Evolutionary conservation across 176 grass and related monocot genomes (phyloP).

Genomic region (Lolium multiflorum): DNA sequence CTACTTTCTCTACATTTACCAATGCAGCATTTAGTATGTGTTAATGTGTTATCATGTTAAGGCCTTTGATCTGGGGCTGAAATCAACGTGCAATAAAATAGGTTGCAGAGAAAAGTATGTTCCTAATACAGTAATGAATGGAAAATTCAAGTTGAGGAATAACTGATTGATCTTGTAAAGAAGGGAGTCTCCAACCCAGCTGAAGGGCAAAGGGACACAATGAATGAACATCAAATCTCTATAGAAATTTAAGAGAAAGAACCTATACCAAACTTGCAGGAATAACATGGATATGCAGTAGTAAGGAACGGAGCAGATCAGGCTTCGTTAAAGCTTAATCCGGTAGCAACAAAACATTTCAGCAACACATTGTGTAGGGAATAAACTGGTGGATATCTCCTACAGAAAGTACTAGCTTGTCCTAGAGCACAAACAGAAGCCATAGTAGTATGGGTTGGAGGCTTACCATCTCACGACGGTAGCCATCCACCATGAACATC

Average conservation of each 20-base stretch:
- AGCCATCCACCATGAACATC: conserved; percentile 23
- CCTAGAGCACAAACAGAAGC: neutral
- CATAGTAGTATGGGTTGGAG: neutral
- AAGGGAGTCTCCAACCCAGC: neutral
- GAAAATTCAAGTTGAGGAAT: neutral
- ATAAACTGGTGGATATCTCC: neutral
- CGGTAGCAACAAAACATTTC: neutral
- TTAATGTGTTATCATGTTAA: neutral
- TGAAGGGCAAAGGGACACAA: neutral
- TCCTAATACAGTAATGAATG: neutral
- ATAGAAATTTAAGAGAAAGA: neutral
- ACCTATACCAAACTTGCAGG: neutral
- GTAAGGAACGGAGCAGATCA: neutral
- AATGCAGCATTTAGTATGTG: neutral
- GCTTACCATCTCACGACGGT: neutral
- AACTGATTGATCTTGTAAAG: neutral
- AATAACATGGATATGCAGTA: neutral
- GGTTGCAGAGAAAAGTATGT: neutral
- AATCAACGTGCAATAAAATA: neutral
- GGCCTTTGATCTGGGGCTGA: neutral
- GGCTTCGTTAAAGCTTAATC: neutral
- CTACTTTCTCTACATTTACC: neutral
- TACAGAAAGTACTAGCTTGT: neutral
- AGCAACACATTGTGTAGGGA: neutral
- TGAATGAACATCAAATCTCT: neutral